Conservation (phyloP, 1,139 yeast genomes). For the Candida dubliniensis region DNA sequence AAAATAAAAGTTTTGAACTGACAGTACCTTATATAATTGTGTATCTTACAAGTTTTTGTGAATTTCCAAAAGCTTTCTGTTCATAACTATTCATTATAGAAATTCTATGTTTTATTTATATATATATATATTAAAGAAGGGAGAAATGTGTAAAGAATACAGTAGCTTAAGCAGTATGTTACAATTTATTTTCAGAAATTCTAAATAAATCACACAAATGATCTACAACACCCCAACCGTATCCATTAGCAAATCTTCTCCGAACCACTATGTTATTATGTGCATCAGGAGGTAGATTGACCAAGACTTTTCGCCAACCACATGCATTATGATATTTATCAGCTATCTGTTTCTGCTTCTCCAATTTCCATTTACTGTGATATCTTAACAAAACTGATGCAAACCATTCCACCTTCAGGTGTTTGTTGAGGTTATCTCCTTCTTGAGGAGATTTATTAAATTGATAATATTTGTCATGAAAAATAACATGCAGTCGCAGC, state of each 20-base stretch:
- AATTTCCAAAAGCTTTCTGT: too few species aligned
- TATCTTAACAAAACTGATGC: conserved; percentile 16
- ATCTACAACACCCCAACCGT: conserved; percentile 92
- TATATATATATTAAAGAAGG: background rate
- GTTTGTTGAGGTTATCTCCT: conserved; percentile 5
- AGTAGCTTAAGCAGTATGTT: background rate
- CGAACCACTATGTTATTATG: conserved; percentile 92
- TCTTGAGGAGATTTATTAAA: conserved; percentile 59
- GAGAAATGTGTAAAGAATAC: background rate
- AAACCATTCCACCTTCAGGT: conserved; percentile 12
- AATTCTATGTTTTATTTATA: background rate
- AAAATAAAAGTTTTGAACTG: too few species aligned
- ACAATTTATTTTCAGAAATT: conserved; percentile 6
- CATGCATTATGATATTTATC: conserved; percentile 76
- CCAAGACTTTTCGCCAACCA: conserved; percentile 91
- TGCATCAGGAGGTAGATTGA: conserved; percentile 86
- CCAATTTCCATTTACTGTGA: conserved; percentile 40
- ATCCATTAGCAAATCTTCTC: conserved; percentile 86
- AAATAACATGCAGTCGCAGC: conserved; percentile 53
- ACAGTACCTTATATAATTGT: too few species aligned
- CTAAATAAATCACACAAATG: conserved; percentile 22
- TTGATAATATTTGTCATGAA: conserved; percentile 79
- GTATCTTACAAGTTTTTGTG: too few species aligned
- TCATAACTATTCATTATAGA: too few species aligned
- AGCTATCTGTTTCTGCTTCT: conserved; percentile 73